Evolutionary conservation across 345 rosid species (phyloP), one percentile per base, ranked within the genome.

Genomic region (Brassica juncea): DNA sequence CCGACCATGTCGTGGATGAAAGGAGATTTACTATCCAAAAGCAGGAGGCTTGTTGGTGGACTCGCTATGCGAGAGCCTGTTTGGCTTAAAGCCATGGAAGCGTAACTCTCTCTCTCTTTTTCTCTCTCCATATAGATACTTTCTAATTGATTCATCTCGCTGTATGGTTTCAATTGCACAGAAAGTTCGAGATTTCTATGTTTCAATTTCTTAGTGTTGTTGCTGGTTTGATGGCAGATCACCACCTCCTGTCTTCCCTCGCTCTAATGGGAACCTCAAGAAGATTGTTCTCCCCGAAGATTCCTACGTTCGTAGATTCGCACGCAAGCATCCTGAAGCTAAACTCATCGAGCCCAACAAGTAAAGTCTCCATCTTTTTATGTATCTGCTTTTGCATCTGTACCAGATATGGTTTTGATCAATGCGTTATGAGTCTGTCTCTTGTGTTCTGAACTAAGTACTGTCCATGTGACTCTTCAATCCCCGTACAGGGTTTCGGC

Each of bases 11-110:
- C 93, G 81, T 92, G 88, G 86, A 87, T 82, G 97, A 92, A 84
- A 84, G 99, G 99, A 75, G 90, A 94, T 84, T 70, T 94, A 72
- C 89, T 94, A 2, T 70, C 91, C 7, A 90, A 82, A 82, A 86
- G 91, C 72, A 88, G 91, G 77, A 94, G 84, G 87, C 93, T 94
- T 67, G 97, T 91, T 35, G 90, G 91, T 78, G 99, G 99, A 28
- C 69, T 94, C 68, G 97, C 92, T 66, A 90, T 79, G 58, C 83
- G 88, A 1, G 93, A 91, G 80, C 97, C 94, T 68, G 75, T 80
- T 65, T 91, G 99, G 97, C 93, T 92, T 77, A 94, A 91, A 86
- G 87, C 98, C 79, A 91, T 94, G 98, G 91, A 91, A 85, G 88
- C 87, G 97, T 93, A 31, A 79, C 83, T 79, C 69, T 82, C 82